Conservation (phyloP, 2,329 filamentous ascomycete genomes). For the Sporothrix curviconia region DNA sequence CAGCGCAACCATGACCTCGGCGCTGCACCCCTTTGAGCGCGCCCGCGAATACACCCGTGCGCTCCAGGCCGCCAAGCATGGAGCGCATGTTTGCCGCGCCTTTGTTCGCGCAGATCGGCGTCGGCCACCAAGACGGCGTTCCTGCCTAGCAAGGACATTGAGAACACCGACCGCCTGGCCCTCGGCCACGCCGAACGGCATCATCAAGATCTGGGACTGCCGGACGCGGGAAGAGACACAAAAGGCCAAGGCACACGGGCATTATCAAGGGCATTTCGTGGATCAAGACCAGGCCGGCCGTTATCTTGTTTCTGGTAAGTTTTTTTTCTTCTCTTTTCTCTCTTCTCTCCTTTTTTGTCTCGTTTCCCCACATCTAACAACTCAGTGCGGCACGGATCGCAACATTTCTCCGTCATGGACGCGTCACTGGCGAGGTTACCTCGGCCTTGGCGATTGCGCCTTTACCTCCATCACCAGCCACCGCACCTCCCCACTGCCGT, state of each 20-base stretch:
- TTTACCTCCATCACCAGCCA: constrained; percentile 52
- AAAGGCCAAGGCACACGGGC: constrained; percentile 67
- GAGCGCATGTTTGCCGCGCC: constrained; percentile 72
- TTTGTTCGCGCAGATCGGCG: constrained; percentile 79
- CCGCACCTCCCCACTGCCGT: constrained; percentile 17
- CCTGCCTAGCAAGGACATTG: constrained; percentile 73
- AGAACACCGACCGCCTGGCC: constrained; percentile 67
- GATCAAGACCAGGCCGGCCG: constrained; percentile 60
- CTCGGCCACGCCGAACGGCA: constrained; percentile 82
- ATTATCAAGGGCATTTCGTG: constrained; percentile 47
- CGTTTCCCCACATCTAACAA: not conserved
- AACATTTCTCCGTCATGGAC: constrained; percentile 87
- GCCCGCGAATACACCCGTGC: constrained; percentile 73
- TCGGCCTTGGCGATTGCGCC: constrained; percentile 74
- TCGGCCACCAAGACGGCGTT: constrained; percentile 90
- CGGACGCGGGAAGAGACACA: constrained; percentile 65
- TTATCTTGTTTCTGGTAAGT: constrained; percentile 47
- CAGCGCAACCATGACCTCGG: constrained; percentile 52
- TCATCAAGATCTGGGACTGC: constrained; percentile 68
- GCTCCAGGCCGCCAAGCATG: constrained; percentile 75
- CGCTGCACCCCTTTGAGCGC: constrained; percentile 83
- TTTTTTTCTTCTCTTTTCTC: constrained; percentile 44
- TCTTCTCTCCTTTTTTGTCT: not conserved
- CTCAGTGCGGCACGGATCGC: constrained; percentile 67
- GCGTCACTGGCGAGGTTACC: constrained; percentile 72